phyloP scores from a whole-genome alignment of 1,139 yeast genomes.

The Geotrichum bryndzae region DNA sequence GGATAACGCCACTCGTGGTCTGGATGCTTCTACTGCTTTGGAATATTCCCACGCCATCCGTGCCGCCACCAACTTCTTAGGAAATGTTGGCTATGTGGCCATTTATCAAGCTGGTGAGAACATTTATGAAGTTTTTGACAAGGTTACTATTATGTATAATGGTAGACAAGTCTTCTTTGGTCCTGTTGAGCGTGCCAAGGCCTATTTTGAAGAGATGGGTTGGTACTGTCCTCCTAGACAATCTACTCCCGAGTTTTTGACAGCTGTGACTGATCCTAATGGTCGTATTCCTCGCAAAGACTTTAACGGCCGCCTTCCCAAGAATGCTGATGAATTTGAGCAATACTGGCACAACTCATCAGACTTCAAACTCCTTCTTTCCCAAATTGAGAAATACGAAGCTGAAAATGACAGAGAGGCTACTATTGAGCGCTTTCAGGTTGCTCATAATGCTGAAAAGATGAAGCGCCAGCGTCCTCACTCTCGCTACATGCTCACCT shows the following conservation, averaged over 20 bases:
- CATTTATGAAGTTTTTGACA: constrained; percentile 56
- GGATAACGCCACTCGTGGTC: constrained; percentile 69
- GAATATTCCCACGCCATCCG: constrained; percentile 61
- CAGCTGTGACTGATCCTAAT: constrained; percentile 57
- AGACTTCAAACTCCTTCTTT: constrained; percentile 48
- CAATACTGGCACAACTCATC: constrained; percentile 49
- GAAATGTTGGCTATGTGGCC: constrained; percentile 50
- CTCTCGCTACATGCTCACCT: constrained; percentile 37
- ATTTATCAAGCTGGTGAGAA: constrained; percentile 66
- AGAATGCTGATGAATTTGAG: constrained; percentile 52
- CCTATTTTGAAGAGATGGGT: constrained; percentile 56
- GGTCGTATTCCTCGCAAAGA: constrained; percentile 46
- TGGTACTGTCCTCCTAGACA: constrained; percentile 55
- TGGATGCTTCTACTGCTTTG: constrained; percentile 64
- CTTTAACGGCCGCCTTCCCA: constrained; percentile 50
- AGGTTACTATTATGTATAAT: constrained; percentile 53
- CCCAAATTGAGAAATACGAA: constrained; percentile 43
- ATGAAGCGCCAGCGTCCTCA: constrained; percentile 30
- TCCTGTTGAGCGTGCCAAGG: constrained; percentile 46
- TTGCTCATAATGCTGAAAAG: constrained; percentile 39
- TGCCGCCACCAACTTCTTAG: constrained; percentile 51
- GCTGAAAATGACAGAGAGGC: constrained; percentile 37
- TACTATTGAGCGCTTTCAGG: constrained; percentile 42
- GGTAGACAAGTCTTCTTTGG: constrained; percentile 61
- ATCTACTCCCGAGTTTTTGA: constrained; percentile 60